Conservation (phyloP, 1,139 yeast genomes). For the Pichia sp. region DNA sequence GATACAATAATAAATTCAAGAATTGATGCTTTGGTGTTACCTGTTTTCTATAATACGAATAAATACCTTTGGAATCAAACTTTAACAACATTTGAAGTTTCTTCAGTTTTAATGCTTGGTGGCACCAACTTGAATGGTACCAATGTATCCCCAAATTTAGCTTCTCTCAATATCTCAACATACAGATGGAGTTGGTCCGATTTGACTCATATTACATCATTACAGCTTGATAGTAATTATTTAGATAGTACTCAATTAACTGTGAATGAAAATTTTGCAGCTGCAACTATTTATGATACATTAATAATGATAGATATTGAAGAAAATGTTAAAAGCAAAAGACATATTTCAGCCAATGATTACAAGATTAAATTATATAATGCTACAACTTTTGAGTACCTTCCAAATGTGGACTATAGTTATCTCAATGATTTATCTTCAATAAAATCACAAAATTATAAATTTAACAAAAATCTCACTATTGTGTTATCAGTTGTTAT, state of each 20-base stretch:
- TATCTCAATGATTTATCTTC: conserved; percentile 4
- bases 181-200: conserved; percentile 37
- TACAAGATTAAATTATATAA: conserved; percentile 27
- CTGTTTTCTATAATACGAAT: conserved; percentile 29
- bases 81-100: conserved; percentile 25
- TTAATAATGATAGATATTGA: conserved; percentile 6
- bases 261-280: conserved; percentile 9
- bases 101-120: conserved; percentile 32
- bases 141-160: conserved; percentile 32
- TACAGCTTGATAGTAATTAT: conserved; percentile 19
- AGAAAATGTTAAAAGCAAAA: conserved; percentile 13
- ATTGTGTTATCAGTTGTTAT: conserved; percentile 28
- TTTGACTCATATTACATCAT: conserved; percentile 20
- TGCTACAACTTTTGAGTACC: conserved; percentile 21
- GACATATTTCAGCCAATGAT: background rate
- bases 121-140: conserved; percentile 25
- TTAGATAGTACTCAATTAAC: conserved; percentile 9
- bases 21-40: conserved; percentile 39
- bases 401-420: conserved; percentile 26
- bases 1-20: conserved; percentile 38
- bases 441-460: conserved; percentile 2
- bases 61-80: conserved; percentile 17
- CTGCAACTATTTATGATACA: conserved; percentile 10
- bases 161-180: conserved; percentile 30
- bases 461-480: conserved; percentile 19